phyloP scores from a whole-genome alignment of 805 yeast genomes.

The Kuraishia ogatae region DNA sequence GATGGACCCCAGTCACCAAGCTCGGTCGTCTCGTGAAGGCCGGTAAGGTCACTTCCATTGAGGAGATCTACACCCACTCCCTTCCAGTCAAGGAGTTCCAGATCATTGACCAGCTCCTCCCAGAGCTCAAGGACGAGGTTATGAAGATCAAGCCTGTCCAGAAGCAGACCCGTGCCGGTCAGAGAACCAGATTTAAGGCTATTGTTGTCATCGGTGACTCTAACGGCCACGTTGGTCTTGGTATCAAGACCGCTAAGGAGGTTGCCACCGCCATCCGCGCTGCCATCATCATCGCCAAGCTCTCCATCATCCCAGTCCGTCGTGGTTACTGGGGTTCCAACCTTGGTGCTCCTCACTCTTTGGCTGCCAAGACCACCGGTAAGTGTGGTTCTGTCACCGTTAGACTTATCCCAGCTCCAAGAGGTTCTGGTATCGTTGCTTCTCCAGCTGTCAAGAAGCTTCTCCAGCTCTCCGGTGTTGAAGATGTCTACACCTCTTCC shows the following conservation, averaged over 20 bases:
- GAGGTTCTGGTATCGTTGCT: slow-evolving; percentile 99
- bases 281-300: slow-evolving; percentile 98
- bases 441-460: slow-evolving; percentile 99
- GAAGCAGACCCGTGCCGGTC: slow-evolving; percentile 99
- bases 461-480: slow-evolving; percentile 98
- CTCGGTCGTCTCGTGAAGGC: slow-evolving; percentile 99
- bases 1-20: slow-evolving; percentile 99
- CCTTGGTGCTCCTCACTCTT: slow-evolving; percentile 99
- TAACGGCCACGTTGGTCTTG: slow-evolving; percentile 99
- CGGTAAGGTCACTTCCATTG: slow-evolving; percentile 92
- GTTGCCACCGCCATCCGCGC: slow-evolving; percentile 99
- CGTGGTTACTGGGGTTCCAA: slow-evolving; percentile 99
- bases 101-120: slow-evolving; percentile 94
- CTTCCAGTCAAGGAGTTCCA: slow-evolving; percentile 99
- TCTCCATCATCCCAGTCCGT: slow-evolving; percentile 98
- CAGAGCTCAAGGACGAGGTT: slow-evolving; percentile 95
- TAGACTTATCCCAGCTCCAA: slow-evolving; percentile 99
- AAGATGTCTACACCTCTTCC: slow-evolving; percentile 98
- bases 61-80: slow-evolving; percentile 98
- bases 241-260: slow-evolving; percentile 99
- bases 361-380: slow-evolving; percentile 97
- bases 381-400: slow-evolving; percentile 99
- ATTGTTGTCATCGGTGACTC: slow-evolving; percentile 99
- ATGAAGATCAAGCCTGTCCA: slow-evolving; percentile 99
- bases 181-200: slow-evolving; percentile 99